phyloP scores from a whole-genome alignment of 2,329 filamentous ascomycete genomes.

The Fusarium sp. region DNA sequence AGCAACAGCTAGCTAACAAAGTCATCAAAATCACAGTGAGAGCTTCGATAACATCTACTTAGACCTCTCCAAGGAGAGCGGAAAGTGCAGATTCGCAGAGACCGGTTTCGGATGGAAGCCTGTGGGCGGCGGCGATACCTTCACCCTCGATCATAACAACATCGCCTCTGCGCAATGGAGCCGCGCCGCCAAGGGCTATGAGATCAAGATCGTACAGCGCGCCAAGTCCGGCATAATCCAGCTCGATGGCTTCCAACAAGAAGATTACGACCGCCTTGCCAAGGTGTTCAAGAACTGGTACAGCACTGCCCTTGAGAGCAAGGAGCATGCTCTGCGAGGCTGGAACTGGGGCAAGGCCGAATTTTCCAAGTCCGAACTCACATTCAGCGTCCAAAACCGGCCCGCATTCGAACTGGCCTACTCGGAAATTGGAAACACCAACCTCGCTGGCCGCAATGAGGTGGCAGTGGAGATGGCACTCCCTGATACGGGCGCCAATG shows the following conservation, averaged over 20 bases:
- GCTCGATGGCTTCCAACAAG: constrained; percentile 92
- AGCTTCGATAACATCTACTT: constrained; percentile 98
- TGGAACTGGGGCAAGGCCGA: constrained; percentile 99
- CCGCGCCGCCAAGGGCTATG: constrained; percentile 88
- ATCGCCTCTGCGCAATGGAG: constrained; percentile 94
- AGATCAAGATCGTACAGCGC: constrained; percentile 89
- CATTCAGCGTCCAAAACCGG: constrained; percentile 96
- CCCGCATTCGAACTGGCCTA: constrained; percentile 98
- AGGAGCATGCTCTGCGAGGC: constrained; percentile 92
- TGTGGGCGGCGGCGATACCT: constrained; percentile 84
- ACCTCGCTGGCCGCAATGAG: constrained; percentile 96
- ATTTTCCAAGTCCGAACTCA: constrained; percentile 92
- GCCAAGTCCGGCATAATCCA: constrained; percentile 83
- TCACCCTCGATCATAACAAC: constrained; percentile 88
- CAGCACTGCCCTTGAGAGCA: constrained; percentile 88
- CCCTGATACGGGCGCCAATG: constrained; percentile 78
- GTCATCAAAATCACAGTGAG: constrained; percentile 63
- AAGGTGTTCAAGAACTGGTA: constrained; percentile 99
- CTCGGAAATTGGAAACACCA: constrained; percentile 97
- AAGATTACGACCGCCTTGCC: constrained; percentile 89
- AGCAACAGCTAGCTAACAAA: constrained; percentile 33
- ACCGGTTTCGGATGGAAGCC: constrained; percentile 97
- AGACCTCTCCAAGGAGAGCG: constrained; percentile 90
- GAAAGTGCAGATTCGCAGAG: constrained; percentile 94
- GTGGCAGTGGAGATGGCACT: constrained; percentile 94